phyloP scores from a whole-genome alignment of 352 stramenopile genomes.

The Pythium guiyangense region DNA sequence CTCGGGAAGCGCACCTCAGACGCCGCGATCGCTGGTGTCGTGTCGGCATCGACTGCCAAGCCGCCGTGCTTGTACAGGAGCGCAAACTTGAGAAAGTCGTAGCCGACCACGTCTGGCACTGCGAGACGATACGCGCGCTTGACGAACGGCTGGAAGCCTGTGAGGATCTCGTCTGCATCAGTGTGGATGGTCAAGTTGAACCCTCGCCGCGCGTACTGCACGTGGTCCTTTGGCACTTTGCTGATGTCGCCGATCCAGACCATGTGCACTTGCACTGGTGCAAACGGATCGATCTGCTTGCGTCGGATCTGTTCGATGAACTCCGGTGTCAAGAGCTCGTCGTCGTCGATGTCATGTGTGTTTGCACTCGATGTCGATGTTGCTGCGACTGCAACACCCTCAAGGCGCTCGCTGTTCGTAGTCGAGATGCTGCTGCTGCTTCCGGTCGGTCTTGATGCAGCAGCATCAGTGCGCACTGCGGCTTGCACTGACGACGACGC shows the following conservation, averaged over 20 bases:
- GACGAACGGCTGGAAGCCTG: conserved; percentile 8
- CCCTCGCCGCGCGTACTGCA: neutral
- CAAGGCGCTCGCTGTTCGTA: no score
- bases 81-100: conserved; percentile 18
- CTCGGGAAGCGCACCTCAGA: conserved; percentile 1
- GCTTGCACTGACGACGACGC: neutral
- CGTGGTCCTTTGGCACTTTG: neutral
- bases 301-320: neutral
- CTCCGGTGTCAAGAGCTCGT: conserved; percentile 7
- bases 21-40: conserved; percentile 1
- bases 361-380: neutral
- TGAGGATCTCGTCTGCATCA: conserved; percentile 9
- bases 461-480: neutral
- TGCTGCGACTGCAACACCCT: no score
- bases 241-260: conserved; percentile 10
- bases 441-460: neutral
- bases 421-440: neutral
- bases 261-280: neutral
- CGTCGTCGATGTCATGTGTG: neutral
- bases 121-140: conserved; percentile 3
- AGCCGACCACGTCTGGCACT: conserved; percentile 6
- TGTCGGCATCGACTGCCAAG: conserved; percentile 15
- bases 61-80: no score
- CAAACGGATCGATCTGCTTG: neutral
- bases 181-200: conserved; percentile 12